phyloP scores from a whole-genome alignment of 345 rosid genomes.

The Rhodamnia rubescens region DNA sequence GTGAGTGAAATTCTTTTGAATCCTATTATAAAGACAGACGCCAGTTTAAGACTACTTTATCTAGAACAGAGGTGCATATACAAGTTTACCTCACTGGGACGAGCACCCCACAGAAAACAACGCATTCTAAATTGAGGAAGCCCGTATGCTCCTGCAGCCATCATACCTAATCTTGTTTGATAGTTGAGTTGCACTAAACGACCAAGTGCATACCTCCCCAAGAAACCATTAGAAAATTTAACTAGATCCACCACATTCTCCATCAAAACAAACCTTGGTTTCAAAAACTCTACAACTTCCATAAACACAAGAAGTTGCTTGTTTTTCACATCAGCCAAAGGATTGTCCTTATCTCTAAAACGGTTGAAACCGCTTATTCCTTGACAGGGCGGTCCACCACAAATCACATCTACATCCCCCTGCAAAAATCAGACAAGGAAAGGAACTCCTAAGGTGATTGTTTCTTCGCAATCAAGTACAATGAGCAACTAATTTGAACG shows the following conservation, averaged over 20 bases:
- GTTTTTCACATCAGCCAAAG: conserved; percentile 51
- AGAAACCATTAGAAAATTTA: conserved; percentile 38
- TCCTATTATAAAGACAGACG: neutral
- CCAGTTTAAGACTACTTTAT: no score
- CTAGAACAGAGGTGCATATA: neutral
- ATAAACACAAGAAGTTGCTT: conserved; percentile 47
- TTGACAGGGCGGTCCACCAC: conserved; percentile 90
- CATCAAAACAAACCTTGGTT: conserved; percentile 59
- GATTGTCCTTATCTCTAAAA: conserved; percentile 32
- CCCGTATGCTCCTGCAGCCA: conserved; percentile 86
- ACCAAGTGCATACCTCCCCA: conserved; percentile 59
- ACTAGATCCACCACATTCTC: conserved; percentile 73
- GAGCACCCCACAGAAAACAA: conserved; percentile 71
- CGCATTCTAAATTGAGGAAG: conserved; percentile 76
- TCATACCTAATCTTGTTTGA: conserved; percentile 63
- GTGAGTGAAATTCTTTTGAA: neutral
- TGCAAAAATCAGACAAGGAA: neutral
- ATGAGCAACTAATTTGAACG: neutral
- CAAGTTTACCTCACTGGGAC: conserved; percentile 26
- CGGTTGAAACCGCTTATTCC: conserved; percentile 75
- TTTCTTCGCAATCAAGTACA: neutral
- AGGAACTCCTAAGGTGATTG: neutral
- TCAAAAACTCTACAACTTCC: conserved; percentile 52
- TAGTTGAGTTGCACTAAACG: conserved; percentile 50
- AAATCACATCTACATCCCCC: conserved; percentile 59